Conservation (phyloP, 352 stramenopile species). For the Phytopythium cucurbitacearum region DNA sequence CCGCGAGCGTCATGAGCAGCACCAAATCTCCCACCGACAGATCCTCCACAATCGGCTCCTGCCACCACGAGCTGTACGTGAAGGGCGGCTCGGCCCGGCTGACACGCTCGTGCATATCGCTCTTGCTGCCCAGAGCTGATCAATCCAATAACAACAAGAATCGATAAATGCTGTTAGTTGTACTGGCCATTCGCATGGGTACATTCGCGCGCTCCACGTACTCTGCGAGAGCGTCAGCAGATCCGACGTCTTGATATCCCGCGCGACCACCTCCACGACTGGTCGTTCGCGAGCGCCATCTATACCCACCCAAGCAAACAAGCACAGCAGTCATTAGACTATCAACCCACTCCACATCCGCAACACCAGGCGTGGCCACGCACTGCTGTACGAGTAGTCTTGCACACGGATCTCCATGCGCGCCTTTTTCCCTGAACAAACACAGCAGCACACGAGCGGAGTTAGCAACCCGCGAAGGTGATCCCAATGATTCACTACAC, state of each 20-base stretch:
- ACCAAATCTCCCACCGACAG: slow-evolving; percentile 44
- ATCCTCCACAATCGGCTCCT: slow-evolving; percentile 24
- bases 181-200: background rate
- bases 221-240: slow-evolving; percentile 47
- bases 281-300: slow-evolving; percentile 33
- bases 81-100: slow-evolving; percentile 1
- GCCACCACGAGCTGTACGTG: slow-evolving; percentile 24
- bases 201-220: slow-evolving; percentile 12
- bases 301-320: slow-evolving; percentile 12
- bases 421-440: slow-evolving; percentile 16
- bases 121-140: background rate
- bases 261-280: slow-evolving; percentile 42
- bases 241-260: slow-evolving; percentile 46
- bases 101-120: background rate
- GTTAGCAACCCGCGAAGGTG: no score
- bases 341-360: slow-evolving; percentile 10
- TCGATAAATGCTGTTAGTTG: background rate
- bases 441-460: slow-evolving; percentile 1
- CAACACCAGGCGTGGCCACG: slow-evolving; percentile 3
- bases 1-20: slow-evolving; percentile 32
- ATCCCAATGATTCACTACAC: no score
- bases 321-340: slow-evolving; percentile 2
- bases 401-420: slow-evolving; percentile 59
- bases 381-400: slow-evolving; percentile 67
- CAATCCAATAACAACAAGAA: slow-evolving; percentile 5